Conservation (phyloP, 2,329 filamentous ascomycete species). For the Penicillium sp. region DNA sequence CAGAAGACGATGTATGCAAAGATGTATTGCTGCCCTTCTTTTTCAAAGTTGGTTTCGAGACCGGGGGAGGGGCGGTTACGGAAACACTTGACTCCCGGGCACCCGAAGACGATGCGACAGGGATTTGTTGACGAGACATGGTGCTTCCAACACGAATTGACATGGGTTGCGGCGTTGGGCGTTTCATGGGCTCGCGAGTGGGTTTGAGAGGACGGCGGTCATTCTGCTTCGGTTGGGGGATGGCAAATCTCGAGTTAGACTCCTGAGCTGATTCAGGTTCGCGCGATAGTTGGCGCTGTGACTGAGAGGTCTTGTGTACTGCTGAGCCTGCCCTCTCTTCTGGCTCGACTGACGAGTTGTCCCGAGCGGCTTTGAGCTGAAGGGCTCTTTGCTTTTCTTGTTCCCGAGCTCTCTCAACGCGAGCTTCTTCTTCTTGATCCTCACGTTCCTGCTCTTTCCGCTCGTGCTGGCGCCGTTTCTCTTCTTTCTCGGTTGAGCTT, state of each 20-base stretch:
- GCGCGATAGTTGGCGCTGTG: constrained; percentile 29
- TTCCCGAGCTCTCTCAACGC: constrained; percentile 33
- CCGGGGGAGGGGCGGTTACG: constrained; percentile 41
- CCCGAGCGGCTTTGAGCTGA: constrained; percentile 33
- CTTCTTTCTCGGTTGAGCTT: constrained; percentile 58
- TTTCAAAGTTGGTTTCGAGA: constrained; percentile 49
- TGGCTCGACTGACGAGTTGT: constrained; percentile 33
- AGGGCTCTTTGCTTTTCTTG: constrained; percentile 35
- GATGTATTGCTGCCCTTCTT: constrained; percentile 68
- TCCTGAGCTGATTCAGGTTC: constrained; percentile 33
- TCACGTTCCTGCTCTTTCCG: constrained; percentile 31
- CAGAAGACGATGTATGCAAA: constrained; percentile 54
- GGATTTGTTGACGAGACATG: constrained; percentile 45
- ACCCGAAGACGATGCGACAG: constrained; percentile 50
- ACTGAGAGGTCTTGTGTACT: constrained; percentile 25
- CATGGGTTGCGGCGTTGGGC: constrained; percentile 48
- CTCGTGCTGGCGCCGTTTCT: constrained; percentile 38
- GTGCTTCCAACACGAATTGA: constrained; percentile 51
- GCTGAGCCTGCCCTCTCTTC: constrained; percentile 28
- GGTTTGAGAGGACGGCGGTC: constrained; percentile 46
- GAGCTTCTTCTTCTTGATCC: constrained; percentile 39
- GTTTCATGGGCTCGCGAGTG: constrained; percentile 43
- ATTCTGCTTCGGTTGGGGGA: constrained; percentile 33
- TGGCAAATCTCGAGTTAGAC: constrained; percentile 26
- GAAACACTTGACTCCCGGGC: constrained; percentile 55